A percentile compares a stretch with the other conserved stretches of the same genome.
These are phyloP conservation scores for Saccharomycopsis sp. DNA, from an alignment of 805 yeast genomes.

Conservation along the genomic window DNA sequence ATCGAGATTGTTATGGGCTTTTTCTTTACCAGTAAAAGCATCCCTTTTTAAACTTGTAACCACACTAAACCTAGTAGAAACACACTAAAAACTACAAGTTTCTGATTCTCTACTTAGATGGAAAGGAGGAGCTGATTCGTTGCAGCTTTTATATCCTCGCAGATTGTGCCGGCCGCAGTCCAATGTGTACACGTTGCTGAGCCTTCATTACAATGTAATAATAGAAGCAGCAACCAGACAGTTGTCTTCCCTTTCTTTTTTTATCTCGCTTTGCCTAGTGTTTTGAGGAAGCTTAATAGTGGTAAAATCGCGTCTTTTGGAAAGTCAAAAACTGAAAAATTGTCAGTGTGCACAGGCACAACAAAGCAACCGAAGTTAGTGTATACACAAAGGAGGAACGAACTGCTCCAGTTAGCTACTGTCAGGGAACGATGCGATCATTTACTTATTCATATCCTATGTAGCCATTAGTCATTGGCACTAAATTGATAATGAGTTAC, in stretches of 20 bases:
- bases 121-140: too few relatives aligned
- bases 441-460: background rate
- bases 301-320: background rate
- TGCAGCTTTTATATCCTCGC: too few relatives aligned
- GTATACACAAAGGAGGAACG: background rate
- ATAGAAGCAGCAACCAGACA: background rate
- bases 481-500: too few relatives aligned
- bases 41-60: background rate
- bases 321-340: background rate
- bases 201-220: background rate
- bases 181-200: background rate
- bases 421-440: background rate
- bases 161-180: too few relatives aligned
- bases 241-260: background rate
- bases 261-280: background rate
- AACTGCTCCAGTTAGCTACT: background rate
- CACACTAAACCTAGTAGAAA: background rate
- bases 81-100: background rate
- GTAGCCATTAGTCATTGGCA: background rate
- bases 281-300: background rate
- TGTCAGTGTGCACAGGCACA: background rate
- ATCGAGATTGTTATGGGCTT: background rate
- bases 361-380: background rate
- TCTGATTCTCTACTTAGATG: background rate
- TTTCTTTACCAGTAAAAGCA: background rate